These are phyloP conservation scores for Torulaspora franciscae DNA, from an alignment of 805 yeast genomes.

Conservation along the genomic window DNA sequence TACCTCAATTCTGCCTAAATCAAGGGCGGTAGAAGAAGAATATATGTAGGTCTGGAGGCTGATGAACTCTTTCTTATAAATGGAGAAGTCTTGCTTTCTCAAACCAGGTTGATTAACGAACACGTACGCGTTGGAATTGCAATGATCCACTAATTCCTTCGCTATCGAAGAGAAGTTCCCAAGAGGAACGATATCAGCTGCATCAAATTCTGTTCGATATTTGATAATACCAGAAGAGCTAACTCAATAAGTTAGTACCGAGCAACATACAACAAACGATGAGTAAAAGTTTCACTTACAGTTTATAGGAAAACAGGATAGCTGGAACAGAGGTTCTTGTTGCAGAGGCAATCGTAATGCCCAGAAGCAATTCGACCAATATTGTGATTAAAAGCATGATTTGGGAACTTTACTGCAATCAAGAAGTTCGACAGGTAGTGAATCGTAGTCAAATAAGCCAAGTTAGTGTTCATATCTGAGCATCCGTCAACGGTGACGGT, in stretches of 20 bases:
- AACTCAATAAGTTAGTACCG: conserved; percentile 1
- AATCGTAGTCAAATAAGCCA: too few relatives aligned
- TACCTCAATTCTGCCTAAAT: conserved; percentile 47
- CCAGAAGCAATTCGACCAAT: not conserved
- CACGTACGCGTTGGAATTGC: conserved; percentile 54
- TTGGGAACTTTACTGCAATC: not conserved
- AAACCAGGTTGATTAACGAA: conserved; percentile 54
- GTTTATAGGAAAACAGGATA: conserved; percentile 19
- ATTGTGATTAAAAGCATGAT: not conserved
- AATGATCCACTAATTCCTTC: conserved; percentile 35
- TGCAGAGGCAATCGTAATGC: not conserved
- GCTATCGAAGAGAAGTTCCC: conserved; percentile 32
- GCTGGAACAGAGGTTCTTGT: conserved; percentile 19
- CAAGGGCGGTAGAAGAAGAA: conserved; percentile 56
- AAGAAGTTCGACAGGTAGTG: not conserved
- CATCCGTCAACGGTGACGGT: not conserved
- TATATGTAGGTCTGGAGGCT: conserved; percentile 48
- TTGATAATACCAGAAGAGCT: conserved; percentile 25
- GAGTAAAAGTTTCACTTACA: conserved; percentile 8
- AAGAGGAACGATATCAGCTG: conserved; percentile 17
- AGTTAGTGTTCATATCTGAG: not conserved
- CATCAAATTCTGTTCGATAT: conserved; percentile 21
- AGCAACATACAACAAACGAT: not conserved
- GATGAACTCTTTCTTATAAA: conserved; percentile 41
- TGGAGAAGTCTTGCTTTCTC: conserved; percentile 42